These are phyloP conservation scores for Prunus dulcis DNA, from an alignment of 306 rosid species.

Conservation along the genomic window DNA sequence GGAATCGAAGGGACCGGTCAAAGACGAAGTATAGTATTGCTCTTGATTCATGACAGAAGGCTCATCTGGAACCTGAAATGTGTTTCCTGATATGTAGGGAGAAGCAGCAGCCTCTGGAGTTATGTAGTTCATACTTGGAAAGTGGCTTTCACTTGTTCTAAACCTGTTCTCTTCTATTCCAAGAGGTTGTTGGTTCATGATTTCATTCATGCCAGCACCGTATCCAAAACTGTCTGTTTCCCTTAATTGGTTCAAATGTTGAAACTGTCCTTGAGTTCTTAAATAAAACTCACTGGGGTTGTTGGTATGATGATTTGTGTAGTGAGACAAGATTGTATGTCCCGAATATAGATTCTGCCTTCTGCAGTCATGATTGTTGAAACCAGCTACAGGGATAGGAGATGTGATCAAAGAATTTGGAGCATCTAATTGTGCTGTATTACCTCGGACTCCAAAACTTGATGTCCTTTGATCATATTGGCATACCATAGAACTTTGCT, in stretches of 20 bases:
- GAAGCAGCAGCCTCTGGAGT: neutral
- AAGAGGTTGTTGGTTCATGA: neutral
- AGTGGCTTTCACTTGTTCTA: conserved; percentile 10
- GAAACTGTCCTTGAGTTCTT: conserved; percentile 1
- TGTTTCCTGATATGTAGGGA: neutral
- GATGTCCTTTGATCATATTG: neutral
- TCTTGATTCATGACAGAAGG: neutral
- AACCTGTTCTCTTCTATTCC: neutral
- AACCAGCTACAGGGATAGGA: neutral
- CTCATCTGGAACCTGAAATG: neutral
- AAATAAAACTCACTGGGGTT: neutral
- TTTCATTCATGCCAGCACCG: neutral
- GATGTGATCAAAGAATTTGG: conserved; percentile 13
- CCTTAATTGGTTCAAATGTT: neutral
- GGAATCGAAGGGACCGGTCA: conserved; percentile 7
- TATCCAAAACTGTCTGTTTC: neutral
- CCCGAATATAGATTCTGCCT: neutral
- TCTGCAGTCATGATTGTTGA: conserved; percentile 2
- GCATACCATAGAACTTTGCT: neutral
- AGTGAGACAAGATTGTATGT: neutral
- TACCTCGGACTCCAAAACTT: neutral
- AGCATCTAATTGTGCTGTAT: neutral
- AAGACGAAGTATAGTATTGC: neutral
- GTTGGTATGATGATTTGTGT: conserved; percentile 7
- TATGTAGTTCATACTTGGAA: neutral